These are phyloP conservation scores for Neonectria coccinea DNA, from an alignment of 2,329 filamentous ascomycete species.

Conservation along the genomic window DNA sequence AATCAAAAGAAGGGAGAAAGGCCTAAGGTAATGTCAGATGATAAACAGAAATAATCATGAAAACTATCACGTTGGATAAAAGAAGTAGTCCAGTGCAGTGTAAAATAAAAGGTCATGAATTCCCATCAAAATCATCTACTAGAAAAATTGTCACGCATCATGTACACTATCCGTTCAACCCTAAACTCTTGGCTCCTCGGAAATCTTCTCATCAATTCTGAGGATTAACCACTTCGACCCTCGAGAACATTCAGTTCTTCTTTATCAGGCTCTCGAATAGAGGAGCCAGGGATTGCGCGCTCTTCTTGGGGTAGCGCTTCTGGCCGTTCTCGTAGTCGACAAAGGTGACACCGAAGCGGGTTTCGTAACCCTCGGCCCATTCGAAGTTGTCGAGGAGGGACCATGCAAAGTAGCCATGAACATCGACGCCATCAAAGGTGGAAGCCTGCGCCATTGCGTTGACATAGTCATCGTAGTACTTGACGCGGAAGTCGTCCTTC, in stretches of 20 bases:
- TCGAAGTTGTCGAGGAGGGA: slow-evolving; percentile 92
- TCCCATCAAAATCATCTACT: slow-evolving; percentile 7
- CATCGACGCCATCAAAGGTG: slow-evolving; percentile 79
- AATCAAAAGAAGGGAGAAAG: neutral
- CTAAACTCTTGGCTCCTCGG: neutral
- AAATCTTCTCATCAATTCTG: neutral
- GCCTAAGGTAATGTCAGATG: neutral
- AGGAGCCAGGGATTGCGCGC: slow-evolving; percentile 75
- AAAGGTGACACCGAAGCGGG: slow-evolving; percentile 84
- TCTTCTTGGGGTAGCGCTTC: slow-evolving; percentile 86
- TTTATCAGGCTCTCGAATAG: slow-evolving; percentile 79
- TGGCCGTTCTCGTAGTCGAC: slow-evolving; percentile 86
- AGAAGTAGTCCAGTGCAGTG: no score
- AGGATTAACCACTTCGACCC: neutral
- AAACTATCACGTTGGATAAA: neutral
- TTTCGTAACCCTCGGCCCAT: slow-evolving; percentile 92
- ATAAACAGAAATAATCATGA: neutral
- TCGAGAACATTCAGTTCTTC: slow-evolving; percentile 59
- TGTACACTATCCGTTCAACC: neutral
- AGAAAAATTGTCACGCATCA: neutral
- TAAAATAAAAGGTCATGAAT: slow-evolving; percentile 4
- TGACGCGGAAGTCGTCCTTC: slow-evolving; percentile 82
- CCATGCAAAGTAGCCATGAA: slow-evolving; percentile 87
- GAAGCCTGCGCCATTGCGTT: slow-evolving; percentile 80
- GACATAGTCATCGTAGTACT: slow-evolving; percentile 84